A percentile compares a stretch with the other conserved stretches of the same genome.
phyloP scores from a whole-genome alignment of 805 yeast species.

The Candida palmyrensis region DNA sequence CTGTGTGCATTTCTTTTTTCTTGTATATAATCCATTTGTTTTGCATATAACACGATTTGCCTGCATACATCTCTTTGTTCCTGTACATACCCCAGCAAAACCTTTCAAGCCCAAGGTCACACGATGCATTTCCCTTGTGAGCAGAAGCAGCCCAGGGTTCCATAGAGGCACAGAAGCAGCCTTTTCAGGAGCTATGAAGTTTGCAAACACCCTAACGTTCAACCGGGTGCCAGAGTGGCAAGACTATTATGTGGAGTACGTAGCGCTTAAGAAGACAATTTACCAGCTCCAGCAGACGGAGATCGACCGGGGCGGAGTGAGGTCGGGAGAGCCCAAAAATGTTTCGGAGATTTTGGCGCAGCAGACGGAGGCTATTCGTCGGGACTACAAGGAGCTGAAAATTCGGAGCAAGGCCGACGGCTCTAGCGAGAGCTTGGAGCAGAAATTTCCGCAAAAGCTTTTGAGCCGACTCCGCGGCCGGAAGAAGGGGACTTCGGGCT shows the following conservation, averaged over 20 bases:
- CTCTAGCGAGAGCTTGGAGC: background rate
- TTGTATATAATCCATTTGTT: no score
- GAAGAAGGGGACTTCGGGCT: background rate
- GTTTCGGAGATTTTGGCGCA: constrained; percentile 23
- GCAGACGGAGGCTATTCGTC: constrained; percentile 2
- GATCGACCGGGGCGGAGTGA: constrained; percentile 17
- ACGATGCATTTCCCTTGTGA: constrained; percentile 4
- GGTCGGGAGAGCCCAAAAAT: constrained; percentile 15
- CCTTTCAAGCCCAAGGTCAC: constrained; percentile 2
- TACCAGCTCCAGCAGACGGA: constrained; percentile 48
- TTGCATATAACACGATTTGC: no score
- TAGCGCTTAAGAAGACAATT: constrained; percentile 49
- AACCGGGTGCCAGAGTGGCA: constrained; percentile 54
- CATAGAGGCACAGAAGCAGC: no score
- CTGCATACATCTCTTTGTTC: no score
- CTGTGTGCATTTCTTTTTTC: no score
- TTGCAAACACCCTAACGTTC: constrained; percentile 45
- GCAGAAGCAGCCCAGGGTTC: no score
- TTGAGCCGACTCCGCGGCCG: constrained; percentile 1
- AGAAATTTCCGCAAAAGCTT: background rate
- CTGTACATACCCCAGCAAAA: no score
- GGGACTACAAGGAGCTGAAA: background rate
- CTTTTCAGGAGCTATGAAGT: no score
- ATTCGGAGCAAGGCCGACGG: no score
- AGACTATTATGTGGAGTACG: constrained; percentile 41